Conservation (phyloP, 148 eudicot genomes). For the Nepenthes mirabilis region DNA sequence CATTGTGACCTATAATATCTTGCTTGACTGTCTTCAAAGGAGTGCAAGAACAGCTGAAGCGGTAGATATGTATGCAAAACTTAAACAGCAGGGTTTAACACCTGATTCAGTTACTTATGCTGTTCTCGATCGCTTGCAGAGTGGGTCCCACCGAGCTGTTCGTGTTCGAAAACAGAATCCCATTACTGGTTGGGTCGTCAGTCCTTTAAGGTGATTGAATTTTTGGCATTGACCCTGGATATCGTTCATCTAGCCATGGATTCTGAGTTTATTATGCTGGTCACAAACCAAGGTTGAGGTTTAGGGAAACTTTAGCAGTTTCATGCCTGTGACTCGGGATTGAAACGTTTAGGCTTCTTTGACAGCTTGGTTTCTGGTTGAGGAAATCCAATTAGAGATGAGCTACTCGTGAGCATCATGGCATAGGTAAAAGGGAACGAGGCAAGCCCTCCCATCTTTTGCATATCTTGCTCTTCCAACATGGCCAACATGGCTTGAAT, state of each 20-base stretch:
- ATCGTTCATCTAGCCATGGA: background rate
- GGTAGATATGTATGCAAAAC: constrained; percentile 72
- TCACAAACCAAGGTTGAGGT: background rate
- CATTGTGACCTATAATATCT: constrained; percentile 80
- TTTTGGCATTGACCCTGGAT: background rate
- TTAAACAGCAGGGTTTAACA: constrained; percentile 72
- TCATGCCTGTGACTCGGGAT: too few relatives aligned
- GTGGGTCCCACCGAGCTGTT: constrained; percentile 35
- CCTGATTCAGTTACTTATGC: constrained; percentile 80
- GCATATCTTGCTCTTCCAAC: too few relatives aligned
- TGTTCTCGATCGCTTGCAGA: constrained; percentile 72
- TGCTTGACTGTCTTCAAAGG: constrained; percentile 74
- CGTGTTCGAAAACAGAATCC: constrained; percentile 71
- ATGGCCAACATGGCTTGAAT: too few relatives aligned
- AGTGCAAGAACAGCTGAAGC: constrained; percentile 84
- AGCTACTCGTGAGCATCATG: too few relatives aligned
- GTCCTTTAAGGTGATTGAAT: constrained; percentile 58
- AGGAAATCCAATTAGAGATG: too few relatives aligned
- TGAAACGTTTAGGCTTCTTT: too few relatives aligned
- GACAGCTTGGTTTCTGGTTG: too few relatives aligned
- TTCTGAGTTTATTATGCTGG: background rate
- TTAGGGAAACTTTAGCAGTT: too few relatives aligned
- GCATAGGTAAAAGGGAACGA: too few relatives aligned
- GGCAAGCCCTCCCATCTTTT: too few relatives aligned
- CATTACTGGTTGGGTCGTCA: constrained; percentile 88